phyloP scores from a whole-genome alignment of 306 rosid genomes.

The Cicer chorassanicum region DNA sequence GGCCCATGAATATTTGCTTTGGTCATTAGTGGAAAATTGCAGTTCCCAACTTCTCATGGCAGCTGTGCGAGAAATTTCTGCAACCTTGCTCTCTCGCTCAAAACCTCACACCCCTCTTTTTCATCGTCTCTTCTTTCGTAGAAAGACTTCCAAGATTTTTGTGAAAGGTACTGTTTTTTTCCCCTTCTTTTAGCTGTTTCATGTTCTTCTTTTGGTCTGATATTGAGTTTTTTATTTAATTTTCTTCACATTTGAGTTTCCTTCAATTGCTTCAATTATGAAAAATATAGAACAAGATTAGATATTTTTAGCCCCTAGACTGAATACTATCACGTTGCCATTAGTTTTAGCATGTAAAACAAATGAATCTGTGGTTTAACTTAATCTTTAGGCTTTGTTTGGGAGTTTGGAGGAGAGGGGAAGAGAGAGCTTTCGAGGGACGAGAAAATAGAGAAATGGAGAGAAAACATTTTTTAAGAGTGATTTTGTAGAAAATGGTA shows the following conservation, averaged over 20 bases:
- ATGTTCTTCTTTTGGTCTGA: neutral
- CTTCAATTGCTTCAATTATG: slow-evolving; percentile 5
- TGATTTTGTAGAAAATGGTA: too few relatives aligned
- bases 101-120: neutral
- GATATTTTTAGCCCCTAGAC: neutral
- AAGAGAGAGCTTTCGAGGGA: too few relatives aligned
- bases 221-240: neutral
- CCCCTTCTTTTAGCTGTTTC: neutral
- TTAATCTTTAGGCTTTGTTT: neutral
- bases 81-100: neutral
- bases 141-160: slow-evolving; percentile 40
- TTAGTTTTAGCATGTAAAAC: neutral
- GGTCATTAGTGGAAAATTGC: neutral
- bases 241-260: neutral
- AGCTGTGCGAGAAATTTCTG: neutral
- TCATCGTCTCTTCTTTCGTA: slow-evolving; percentile 28
- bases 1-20: too few relatives aligned
- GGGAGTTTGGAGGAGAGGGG: too few relatives aligned
- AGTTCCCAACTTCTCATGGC: slow-evolving; percentile 23
- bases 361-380: neutral
- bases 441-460: too few relatives aligned
- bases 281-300: neutral
- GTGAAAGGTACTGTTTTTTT: slow-evolving; percentile 33
- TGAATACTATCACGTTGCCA: neutral
- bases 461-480: too few relatives aligned